These are phyloP conservation scores for Exophiala calicioides DNA, from an alignment of 2,329 filamentous ascomycete species.

Conservation along the genomic window DNA sequence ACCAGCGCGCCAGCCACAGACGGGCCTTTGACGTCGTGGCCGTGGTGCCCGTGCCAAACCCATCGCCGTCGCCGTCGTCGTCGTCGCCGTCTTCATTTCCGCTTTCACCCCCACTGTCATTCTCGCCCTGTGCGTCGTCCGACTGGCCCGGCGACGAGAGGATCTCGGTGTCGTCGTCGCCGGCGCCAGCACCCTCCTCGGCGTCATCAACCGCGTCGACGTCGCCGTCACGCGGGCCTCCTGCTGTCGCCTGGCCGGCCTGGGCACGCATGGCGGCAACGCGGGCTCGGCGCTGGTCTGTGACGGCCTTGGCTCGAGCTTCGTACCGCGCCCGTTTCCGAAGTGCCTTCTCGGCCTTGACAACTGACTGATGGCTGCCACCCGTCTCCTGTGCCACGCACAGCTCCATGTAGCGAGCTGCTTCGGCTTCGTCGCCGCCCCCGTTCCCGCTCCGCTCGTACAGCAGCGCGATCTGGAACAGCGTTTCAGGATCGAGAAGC, in stretches of 20 bases:
- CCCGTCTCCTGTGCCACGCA: slow-evolving; percentile 91
- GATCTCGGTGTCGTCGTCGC: slow-evolving; percentile 39
- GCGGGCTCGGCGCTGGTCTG: slow-evolving; percentile 17
- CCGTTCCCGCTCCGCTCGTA: slow-evolving; percentile 75
- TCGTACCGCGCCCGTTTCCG: slow-evolving; percentile 21
- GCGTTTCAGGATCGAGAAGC: slow-evolving; percentile 82
- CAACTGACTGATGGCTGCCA: slow-evolving; percentile 42
- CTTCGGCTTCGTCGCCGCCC: slow-evolving; percentile 71
- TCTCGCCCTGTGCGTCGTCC: slow-evolving; percentile 28
- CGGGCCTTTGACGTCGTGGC: slow-evolving; percentile 87
- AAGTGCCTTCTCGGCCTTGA: slow-evolving; percentile 21
- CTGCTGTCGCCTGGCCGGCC: too few relatives aligned
- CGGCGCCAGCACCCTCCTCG: slow-evolving; percentile 38
- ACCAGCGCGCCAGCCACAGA: slow-evolving; percentile 86
- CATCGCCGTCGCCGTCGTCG: slow-evolving; percentile 44
- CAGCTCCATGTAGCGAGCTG: slow-evolving; percentile 88
- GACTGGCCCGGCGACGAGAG: slow-evolving; percentile 21
- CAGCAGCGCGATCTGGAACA: slow-evolving; percentile 85
- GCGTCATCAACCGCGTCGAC: slow-evolving; percentile 14
- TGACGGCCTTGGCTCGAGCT: slow-evolving; percentile 13
- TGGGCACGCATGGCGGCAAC: slow-evolving; percentile 12
- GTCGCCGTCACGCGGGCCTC: slow-evolving; percentile 2
- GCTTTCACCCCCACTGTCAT: too few relatives aligned
- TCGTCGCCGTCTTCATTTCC: slow-evolving; percentile 41
- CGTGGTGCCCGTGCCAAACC: slow-evolving; percentile 75